Evolutionary conservation across 768 basidiomycete genomes (phyloP), one percentile per base, ranked within the genome.

Genomic region (Boletellus ananiceps): DNA sequence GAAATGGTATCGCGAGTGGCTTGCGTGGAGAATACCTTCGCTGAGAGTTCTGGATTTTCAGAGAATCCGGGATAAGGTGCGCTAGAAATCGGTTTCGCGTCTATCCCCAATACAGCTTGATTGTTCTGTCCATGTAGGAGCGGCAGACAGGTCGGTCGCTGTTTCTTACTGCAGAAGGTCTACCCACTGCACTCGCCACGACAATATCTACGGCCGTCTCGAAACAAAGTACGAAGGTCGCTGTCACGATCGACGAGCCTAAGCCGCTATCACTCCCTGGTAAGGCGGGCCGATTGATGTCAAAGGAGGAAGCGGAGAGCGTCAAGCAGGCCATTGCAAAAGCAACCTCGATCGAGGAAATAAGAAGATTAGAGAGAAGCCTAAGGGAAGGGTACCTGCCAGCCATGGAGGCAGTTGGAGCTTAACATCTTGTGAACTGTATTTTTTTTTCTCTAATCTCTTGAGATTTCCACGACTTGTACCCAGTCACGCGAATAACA

Each of bases 1-100:
- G 78, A 90, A 92, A 81, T 90, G 87, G 83, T 95, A 94, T 75
- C 88, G 91, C 75, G 89, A 92, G 75, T 95, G 92, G 92, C 81
- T 93, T 76, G 83, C 88, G 60, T 92, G 83, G 82, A 82, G 84
- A 74, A 76, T 92, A 76, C 83, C 86, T 69, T 78, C 80, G 65
- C 79, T 95, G 65, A 84, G 93, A 79, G 88, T 92, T 72, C 77
- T 95, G 65, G 92, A 95, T 80, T 95, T 90, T 72, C 88, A 92
- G 78, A 83, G 92, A 72, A 88, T 95, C 62, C 84, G 87, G 67
- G 91, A 93, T 69, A 92, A 93, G 83, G 92, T 93, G 74, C 76
- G 84, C 73, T 69, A 67, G 71, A 67, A 68, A 62, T 64, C 46
- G 38, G 49, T 53, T 52, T 57, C 50, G 46, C 42, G 46, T 44